Conservation (phyloP, 345 rosid genomes). For the Euphorbia tirucalli region DNA sequence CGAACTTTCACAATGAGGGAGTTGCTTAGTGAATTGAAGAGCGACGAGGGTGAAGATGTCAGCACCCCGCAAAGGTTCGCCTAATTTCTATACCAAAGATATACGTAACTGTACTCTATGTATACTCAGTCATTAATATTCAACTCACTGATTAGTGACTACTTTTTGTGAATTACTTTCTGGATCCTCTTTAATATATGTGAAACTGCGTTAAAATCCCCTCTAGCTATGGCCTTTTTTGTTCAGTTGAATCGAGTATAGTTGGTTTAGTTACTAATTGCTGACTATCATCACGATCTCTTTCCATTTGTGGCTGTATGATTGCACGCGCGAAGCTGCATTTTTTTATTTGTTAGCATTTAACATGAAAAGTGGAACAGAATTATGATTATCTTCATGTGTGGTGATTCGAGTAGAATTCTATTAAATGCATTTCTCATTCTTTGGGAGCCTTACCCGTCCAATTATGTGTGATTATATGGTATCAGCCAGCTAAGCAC, state of each 20-base stretch:
- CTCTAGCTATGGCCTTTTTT: neutral
- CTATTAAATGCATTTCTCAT: neutral
- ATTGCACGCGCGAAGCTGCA: neutral
- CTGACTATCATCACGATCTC: neutral
- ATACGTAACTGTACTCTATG: neutral
- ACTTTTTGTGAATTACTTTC: neutral
- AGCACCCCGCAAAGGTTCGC: slow-evolving; percentile 63
- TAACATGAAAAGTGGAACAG: neutral
- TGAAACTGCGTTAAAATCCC: neutral
- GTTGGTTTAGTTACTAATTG: neutral
- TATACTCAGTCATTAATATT: neutral
- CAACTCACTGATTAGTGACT: neutral
- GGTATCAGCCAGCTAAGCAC: slow-evolving; percentile 63
- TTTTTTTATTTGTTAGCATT: neutral
- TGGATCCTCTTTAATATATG: neutral
- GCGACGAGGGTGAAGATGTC: slow-evolving; percentile 57
- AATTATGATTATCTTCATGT: neutral
- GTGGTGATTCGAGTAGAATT: neutral
- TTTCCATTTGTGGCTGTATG: neutral
- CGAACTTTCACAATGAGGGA: slow-evolving; percentile 90
- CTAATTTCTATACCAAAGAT: neutral
- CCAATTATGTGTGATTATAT: neutral
- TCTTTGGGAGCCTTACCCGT: neutral
- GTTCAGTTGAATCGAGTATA: neutral
- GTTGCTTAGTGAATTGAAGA: slow-evolving; percentile 68